Base-by-base conservation (phyloP, 192 early-diverging fungal genomes). In the Coemansia sp. region DNA sequence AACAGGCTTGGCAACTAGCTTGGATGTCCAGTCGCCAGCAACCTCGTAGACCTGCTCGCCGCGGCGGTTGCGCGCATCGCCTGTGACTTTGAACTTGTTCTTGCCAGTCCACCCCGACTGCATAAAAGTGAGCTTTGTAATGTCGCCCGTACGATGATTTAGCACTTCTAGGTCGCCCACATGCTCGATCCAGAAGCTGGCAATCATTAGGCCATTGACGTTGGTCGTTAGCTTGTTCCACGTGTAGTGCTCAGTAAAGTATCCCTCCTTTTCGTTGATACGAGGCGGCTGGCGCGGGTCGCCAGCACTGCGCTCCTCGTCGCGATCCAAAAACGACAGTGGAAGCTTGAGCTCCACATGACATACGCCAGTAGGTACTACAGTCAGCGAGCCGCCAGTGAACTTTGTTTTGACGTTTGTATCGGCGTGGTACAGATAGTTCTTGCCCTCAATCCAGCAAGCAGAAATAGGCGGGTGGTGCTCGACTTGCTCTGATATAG, bases 391-490 rank as follows among this genome's bases (percentile, higher is more conserved):
- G 47, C 91, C 92, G 59, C 93, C 92, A 87, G 91, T 93, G 77
- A 96, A 95, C 76, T 91, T 91, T 65, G 87, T 89, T 69, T 91
- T 91, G 39, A 95, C 91, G 72, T 95, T 91, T 17, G 92, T 91
- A 75, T 96, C 94, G 13, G 93, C 92, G 72, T 90, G 94, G 65
- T 93, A 94, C 32, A 87, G 75, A 69, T 92, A 96, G 76, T 91
- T 88, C 8, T 88, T 84, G 6, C 90, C 91, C 50, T 96, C 94
- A 60, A 91, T 90, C 84, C 91, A 90, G 78, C 92, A 96, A 7
- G 94, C 94, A 35, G 88, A 90, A 52, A 96, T 89, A 7, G 94
- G 94, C 87, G 94, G 94, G 72, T 96, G 94, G 70, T 96, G 94
- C 43, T 86, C 87, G 8, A 96, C 94, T 75, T 96, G 94, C 76